Percentiles rank a stretch among this genome's conserved stretches.
phyloP scores from a whole-genome alignment of 2,329 filamentous ascomycete genomes.

The Dothidotthia symphoricarpi region DNA sequence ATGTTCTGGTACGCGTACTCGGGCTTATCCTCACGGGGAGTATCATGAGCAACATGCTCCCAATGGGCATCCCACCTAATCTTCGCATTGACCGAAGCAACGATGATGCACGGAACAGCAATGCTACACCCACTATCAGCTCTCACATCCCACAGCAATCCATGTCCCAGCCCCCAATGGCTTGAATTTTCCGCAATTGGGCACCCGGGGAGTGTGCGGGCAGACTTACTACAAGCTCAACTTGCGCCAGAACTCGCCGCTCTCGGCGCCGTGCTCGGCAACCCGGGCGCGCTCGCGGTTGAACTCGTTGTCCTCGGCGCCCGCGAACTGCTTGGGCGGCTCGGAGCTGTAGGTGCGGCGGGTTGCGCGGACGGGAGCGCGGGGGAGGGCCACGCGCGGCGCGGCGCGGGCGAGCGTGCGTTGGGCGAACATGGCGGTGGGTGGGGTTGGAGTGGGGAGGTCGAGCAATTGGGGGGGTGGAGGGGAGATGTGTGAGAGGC shows the following conservation, averaged over 20 bases:
- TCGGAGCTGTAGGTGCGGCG: slow-evolving; percentile 67
- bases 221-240: slow-evolving; percentile 86
- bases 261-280: slow-evolving; percentile 83
- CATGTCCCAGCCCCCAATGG: background rate
- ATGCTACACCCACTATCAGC: too few relatives aligned
- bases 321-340: slow-evolving; percentile 55
- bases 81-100: slow-evolving; percentile 79
- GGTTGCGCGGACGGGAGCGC: slow-evolving; percentile 63
- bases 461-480: slow-evolving; percentile 25
- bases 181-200: background rate
- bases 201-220: slow-evolving; percentile 4
- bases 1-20: slow-evolving; percentile 99
- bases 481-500: slow-evolving; percentile 12
- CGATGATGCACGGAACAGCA: slow-evolving; percentile 68
- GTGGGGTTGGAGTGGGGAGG: slow-evolving; percentile 28
- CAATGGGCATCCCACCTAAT: slow-evolving; percentile 93
- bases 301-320: slow-evolving; percentile 81
- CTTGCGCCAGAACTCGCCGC: slow-evolving; percentile 91
- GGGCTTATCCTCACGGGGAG: slow-evolving; percentile 79
- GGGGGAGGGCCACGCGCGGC: slow-evolving; percentile 59
- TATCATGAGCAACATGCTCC: slow-evolving; percentile 85
- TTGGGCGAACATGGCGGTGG: slow-evolving; percentile 36
- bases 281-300: slow-evolving; percentile 87
- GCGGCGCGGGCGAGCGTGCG: slow-evolving; percentile 42
- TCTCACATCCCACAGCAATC: background rate